phyloP scores from a whole-genome alignment of 2,329 filamentous ascomycete genomes.

The Trichoderma asperellum region DNA sequence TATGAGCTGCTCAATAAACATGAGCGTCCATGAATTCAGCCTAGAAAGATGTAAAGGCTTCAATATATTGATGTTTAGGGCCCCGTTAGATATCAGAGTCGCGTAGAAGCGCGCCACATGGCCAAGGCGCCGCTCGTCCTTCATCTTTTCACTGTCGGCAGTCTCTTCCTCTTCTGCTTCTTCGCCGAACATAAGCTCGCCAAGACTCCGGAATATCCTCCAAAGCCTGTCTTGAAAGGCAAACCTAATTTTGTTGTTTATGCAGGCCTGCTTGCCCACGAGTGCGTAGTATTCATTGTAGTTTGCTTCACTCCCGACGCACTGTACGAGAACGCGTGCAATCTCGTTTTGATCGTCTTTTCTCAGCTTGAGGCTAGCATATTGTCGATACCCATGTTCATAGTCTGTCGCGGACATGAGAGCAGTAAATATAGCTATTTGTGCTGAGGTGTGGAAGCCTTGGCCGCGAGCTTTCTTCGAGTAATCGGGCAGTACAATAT shows the following conservation, averaged over 20 bases:
- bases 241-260: constrained; percentile 74
- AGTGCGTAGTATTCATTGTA: constrained; percentile 96
- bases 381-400: constrained; percentile 78
- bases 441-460: constrained; percentile 83
- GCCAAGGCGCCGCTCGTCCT: constrained; percentile 54
- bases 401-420: constrained; percentile 85
- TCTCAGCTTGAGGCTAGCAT: constrained; percentile 83
- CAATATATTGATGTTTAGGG: constrained; percentile 54
- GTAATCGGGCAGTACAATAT: constrained; percentile 66
- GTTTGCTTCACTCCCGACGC: constrained; percentile 76
- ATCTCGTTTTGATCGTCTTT: constrained; percentile 85
- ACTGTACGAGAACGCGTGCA: constrained; percentile 84
- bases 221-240: constrained; percentile 87
- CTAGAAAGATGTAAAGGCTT: constrained; percentile 79
- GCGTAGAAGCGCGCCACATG: constrained; percentile 61
- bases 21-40: constrained; percentile 73
- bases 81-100: constrained; percentile 52
- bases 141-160: constrained; percentile 51
- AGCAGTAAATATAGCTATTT: constrained; percentile 89
- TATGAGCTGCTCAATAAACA: constrained; percentile 80
- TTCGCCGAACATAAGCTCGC: constrained; percentile 75
- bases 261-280: constrained; percentile 77
- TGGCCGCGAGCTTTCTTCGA: constrained; percentile 74
- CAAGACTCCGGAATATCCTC: constrained; percentile 82
- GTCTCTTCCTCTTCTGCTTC: constrained; percentile 57